A percentile compares a stretch with the other conserved stretches of the same genome.
phyloP scores from a whole-genome alignment of 352 stramenopile genomes.

The Phytophthora idaei region DNA sequence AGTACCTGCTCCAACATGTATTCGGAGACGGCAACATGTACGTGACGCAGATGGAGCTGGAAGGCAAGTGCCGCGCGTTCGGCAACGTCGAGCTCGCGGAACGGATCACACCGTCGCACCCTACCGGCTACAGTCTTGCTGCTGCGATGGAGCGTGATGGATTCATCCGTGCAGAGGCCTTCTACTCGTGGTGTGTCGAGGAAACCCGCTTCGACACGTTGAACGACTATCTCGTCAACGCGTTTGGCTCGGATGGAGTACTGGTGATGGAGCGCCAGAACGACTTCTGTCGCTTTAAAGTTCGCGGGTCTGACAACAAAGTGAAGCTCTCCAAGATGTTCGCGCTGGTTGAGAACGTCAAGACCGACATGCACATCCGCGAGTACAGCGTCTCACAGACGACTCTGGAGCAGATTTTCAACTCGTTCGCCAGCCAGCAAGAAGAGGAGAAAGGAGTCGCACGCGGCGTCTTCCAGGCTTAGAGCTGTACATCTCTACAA shows the following conservation, averaged over 20 bases:
- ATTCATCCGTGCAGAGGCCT: conserved; percentile 38
- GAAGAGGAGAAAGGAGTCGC: conserved; percentile 65
- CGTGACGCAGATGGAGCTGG: conserved; percentile 32
- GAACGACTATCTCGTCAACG: conserved; percentile 49
- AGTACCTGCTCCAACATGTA: conserved; percentile 25
- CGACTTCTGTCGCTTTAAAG: conserved; percentile 70
- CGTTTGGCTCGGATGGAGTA: conserved; percentile 30
- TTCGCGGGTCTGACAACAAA: conserved; percentile 35
- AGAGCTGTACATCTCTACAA: conserved; percentile 3
- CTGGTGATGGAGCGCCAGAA: conserved; percentile 69
- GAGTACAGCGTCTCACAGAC: conserved; percentile 92
- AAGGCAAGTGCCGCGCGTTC: conserved; percentile 43
- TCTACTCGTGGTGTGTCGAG: conserved; percentile 64
- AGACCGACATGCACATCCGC: conserved; percentile 56
- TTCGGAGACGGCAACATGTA: conserved; percentile 32
- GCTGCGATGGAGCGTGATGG: conserved; percentile 51
- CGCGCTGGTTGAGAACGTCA: conserved; percentile 49
- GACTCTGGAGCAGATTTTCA: conserved; percentile 94
- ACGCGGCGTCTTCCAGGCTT: conserved; percentile 35
- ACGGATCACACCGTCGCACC: conserved; percentile 45
- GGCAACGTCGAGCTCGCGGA: conserved; percentile 40
- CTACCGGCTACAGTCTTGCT: conserved; percentile 64
- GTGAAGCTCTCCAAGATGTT: conserved; percentile 76
- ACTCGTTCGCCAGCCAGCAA: conserved; percentile 88
- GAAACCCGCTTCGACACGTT: conserved; percentile 46